These are phyloP conservation scores for Blastomyces emzantsi DNA, from an alignment of 2,329 filamentous ascomycete species.

Conservation along the genomic window DNA sequence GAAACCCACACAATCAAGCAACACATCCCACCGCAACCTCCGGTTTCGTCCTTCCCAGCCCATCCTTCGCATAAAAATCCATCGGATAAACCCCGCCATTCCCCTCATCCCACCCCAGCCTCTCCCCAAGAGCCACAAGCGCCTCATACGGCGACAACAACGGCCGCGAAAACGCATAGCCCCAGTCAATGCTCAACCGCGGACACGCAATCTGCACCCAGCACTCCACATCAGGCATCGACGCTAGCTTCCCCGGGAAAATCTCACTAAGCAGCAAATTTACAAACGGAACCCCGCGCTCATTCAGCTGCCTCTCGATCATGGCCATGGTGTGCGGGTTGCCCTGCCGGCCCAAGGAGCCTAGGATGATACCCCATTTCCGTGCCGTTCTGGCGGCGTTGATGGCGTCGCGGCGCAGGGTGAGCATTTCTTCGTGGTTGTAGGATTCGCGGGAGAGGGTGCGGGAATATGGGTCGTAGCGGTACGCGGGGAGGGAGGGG, in stretches of 20 bases:
- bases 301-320: slow-evolving; percentile 68
- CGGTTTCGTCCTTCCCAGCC: slow-evolving; percentile 67
- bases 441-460: slow-evolving; percentile 87
- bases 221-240: slow-evolving; percentile 90
- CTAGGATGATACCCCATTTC: slow-evolving; percentile 93
- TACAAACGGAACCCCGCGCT: slow-evolving; percentile 67
- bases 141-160: slow-evolving; percentile 93
- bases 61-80: slow-evolving; percentile 95
- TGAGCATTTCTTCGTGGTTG: slow-evolving; percentile 83
- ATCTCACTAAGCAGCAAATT: slow-evolving; percentile 89
- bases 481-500: slow-evolving; percentile 77
- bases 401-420: slow-evolving; percentile 69
- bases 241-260: slow-evolving; percentile 86
- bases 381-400: slow-evolving; percentile 50
- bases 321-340: slow-evolving; percentile 86
- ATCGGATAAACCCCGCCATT: slow-evolving; percentile 73
- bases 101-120: slow-evolving; percentile 60
- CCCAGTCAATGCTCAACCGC: slow-evolving; percentile 96
- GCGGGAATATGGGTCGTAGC: slow-evolving; percentile 93
- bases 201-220: slow-evolving; percentile 99
- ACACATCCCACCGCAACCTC: slow-evolving; percentile 15
- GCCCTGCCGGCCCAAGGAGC: slow-evolving; percentile 83
- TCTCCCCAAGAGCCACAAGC: slow-evolving; percentile 72
- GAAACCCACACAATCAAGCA: slow-evolving; percentile 1
- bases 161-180: slow-evolving; percentile 85